Percentiles rank a stretch among this genome's conserved stretches.
phyloP scores from a whole-genome alignment of 257 asterid genomes.

The Solanum rostratum region DNA sequence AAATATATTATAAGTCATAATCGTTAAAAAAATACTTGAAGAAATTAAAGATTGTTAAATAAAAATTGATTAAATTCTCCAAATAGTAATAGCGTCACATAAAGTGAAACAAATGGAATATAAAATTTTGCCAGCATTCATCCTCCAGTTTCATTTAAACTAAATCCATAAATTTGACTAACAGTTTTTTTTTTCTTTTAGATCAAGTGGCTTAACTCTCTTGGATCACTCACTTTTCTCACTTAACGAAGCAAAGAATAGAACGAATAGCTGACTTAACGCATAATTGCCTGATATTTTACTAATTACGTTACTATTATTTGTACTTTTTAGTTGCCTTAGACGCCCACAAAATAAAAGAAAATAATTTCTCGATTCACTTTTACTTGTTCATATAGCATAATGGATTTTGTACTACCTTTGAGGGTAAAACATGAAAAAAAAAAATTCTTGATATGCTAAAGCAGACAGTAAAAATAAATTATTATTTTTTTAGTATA shows the following conservation, averaged over 20 bases:
- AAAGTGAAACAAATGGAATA: neutral
- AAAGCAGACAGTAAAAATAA: too few relatives aligned
- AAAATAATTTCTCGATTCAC: neutral
- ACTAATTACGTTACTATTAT: neutral
- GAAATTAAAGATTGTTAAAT: neutral
- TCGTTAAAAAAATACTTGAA: neutral
- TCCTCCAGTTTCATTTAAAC: neutral
- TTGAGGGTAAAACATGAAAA: too few relatives aligned
- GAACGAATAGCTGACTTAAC: neutral
- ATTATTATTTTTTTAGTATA: too few relatives aligned
- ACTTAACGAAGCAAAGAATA: neutral
- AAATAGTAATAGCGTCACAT: neutral
- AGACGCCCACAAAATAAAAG: neutral
- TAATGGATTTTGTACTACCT: too few relatives aligned
- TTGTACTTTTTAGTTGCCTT: neutral
- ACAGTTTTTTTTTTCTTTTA: neutral
- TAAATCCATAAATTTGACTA: neutral
- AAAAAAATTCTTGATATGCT: too few relatives aligned
- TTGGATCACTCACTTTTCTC: slow-evolving; percentile 1
- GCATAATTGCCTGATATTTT: neutral
- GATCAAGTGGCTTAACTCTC: neutral
- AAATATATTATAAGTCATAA: too few relatives aligned
- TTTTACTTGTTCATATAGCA: too few relatives aligned
- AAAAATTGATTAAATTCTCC: neutral
- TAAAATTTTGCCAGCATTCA: neutral